phyloP scores from a whole-genome alignment of 805 yeast genomes.

The Candida montana region DNA sequence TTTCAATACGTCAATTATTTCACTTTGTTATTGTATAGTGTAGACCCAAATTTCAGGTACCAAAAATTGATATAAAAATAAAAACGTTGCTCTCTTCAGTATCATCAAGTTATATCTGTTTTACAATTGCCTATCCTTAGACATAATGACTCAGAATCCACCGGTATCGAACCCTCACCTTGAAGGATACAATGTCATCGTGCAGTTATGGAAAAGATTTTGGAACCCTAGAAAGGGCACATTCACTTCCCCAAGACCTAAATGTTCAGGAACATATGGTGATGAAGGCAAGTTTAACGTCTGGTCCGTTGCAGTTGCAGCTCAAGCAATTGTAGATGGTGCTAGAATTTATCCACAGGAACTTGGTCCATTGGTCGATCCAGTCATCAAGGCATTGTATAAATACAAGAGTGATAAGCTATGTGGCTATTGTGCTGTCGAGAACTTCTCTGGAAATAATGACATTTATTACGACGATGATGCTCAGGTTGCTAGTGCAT shows the following conservation, averaged over 20 bases:
- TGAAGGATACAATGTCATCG: conserved; percentile 23
- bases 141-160: neutral
- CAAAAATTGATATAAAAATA: neutral
- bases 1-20: too few species aligned
- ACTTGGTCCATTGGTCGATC: conserved; percentile 47
- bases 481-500: conserved; percentile 65
- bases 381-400: conserved; percentile 44
- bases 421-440: conserved; percentile 63
- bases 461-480: conserved; percentile 73
- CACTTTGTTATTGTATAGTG: too few species aligned
- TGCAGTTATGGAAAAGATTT: conserved; percentile 18
- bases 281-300: conserved; percentile 51
- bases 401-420: conserved; percentile 44
- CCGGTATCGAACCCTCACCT: conserved; percentile 20
- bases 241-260: conserved; percentile 22
- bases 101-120: too few species aligned
- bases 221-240: conserved; percentile 22
- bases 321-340: conserved; percentile 65
- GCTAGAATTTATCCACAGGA: conserved; percentile 45
- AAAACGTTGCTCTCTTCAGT: too few species aligned
- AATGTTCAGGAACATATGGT: conserved; percentile 40
- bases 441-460: conserved; percentile 49
- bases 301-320: conserved; percentile 66
- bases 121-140: too few species aligned
- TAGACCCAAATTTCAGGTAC: too few species aligned